Base-by-base conservation (phyloP, 805 yeast species). In the Starmerella geochares region DNA sequence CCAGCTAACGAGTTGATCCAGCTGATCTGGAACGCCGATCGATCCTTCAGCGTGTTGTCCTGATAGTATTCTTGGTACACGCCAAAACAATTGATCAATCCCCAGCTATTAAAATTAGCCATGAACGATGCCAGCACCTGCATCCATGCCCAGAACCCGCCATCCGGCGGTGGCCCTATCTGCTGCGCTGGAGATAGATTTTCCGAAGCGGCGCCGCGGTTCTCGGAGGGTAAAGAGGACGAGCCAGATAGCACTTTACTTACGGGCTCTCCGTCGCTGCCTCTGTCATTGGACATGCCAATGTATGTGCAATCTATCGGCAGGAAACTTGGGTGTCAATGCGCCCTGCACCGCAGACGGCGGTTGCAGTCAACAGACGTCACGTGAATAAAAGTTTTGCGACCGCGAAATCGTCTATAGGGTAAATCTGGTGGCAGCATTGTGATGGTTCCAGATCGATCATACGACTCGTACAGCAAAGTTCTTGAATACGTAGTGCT, bases 131-230 rank as follows among this genome's bases (percentile, higher is more conserved):
- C 63, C 2, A 57, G 27, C 1, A 59, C 62, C 33, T 59, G 62
- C 38, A 58, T 44, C 62, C 62, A 59, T 1, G 61, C 62, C 36
- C 29, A 17, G 11, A 55, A 23, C 5, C 62, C 62, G 5, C 62
- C 62, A 40, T 59, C 54, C 1, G 62, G 62, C 1, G 62, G 60
- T 2, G 60, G 60, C 59, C 67, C 79, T 63, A 76, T 79, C 25
- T 40, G 32, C 23, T 40, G 44, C 14, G 44, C 44, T 8, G 44
- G 44, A 8, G 44, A 40, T 7, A 40, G 16, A 4, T 40, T 32
- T 10, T 33, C 37, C 11, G 20, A 7, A 13, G 7, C n/a, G 4
- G 37, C 37, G 10, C n/a, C 21, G 21, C n/a, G 21, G 11, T 33
- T 19, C 13, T 33, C 37, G 1, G 37, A 33, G 21, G 21, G 37